Base-by-base conservation (phyloP, 495 filamentous ascomycete genomes). In the Oidiodendron maius region DNA sequence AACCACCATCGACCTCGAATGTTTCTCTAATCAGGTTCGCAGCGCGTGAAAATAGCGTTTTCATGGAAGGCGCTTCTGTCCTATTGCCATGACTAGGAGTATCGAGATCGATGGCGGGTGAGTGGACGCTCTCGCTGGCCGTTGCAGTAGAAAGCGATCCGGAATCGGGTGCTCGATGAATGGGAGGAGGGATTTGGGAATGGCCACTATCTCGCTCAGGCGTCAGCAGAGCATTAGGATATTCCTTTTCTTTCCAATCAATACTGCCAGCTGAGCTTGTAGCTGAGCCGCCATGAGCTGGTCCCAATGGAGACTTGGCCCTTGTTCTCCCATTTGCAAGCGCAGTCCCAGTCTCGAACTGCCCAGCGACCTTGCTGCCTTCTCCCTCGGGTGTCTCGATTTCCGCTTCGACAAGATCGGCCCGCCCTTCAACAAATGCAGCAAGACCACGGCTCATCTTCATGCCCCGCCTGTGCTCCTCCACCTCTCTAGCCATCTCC, bases 361-460 rank as follows among this genome's bases (percentile, higher is more conserved):
- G 50, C 25, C 57, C 57, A 20, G 48, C 57, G 17, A 60, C 51
- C 28, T 41, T 51, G 13, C 41, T 49, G 4, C 57, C 57, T 24
- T 60, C 52, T 22, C 16, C 34, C 24, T 50, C 25, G 15, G 53
- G 44, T 9, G 43, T 50, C 3, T 56, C 53, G 4, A 34, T 30
- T 4, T 60, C 57, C 30, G 46, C 57, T 42, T 59, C 57, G 4
- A 40, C 42, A 12, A 60, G 47, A 35, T 60, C 74, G 24, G 53
- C 37, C 12, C 57, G 57, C 25, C 57, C 74, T 46, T 84, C 80
- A 1, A 83, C 79, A 59, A 86, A 86, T 35, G 68, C 76, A 30
- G 78, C 81, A 30, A 87, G 59, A 4, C 81, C 80, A 12, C 69
- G 67, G 11, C 80, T 78, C 59, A 86, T 71, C 16, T 78, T 73